Percentiles rank a stretch among this genome's conserved stretches.
Conservation (phyloP, 2,329 filamentous ascomycete species). For the Penicillium sp. region DNA sequence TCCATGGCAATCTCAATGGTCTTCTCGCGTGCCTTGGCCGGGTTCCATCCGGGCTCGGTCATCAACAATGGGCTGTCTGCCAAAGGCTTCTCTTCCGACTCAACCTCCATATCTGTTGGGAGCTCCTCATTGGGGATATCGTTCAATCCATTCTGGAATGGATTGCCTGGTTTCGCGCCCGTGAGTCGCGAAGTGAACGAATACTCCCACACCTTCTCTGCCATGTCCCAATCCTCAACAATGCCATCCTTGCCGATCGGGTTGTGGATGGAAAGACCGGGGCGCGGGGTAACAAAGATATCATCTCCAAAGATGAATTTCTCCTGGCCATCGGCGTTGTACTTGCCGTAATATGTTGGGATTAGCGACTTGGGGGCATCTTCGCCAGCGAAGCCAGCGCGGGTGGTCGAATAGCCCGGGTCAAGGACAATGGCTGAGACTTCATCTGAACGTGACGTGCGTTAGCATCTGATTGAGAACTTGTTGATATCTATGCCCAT, state of each 20-base stretch:
- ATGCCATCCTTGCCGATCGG: slow-evolving; percentile 86
- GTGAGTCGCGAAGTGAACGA: slow-evolving; percentile 86
- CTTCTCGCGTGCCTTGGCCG: slow-evolving; percentile 83
- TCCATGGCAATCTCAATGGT: slow-evolving; percentile 96
- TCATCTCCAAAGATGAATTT: slow-evolving; percentile 82
- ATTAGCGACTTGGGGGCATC: slow-evolving; percentile 93
- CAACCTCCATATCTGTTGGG: slow-evolving; percentile 63
- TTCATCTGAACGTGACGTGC: slow-evolving; percentile 65
- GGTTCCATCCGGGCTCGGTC: slow-evolving; percentile 94
- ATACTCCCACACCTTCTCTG: slow-evolving; percentile 87
- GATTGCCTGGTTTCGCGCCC: slow-evolving; percentile 67
- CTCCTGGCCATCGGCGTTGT: slow-evolving; percentile 53
- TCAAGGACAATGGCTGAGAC: slow-evolving; percentile 96
- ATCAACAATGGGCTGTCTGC: slow-evolving; percentile 88
- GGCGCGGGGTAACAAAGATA: slow-evolving; percentile 73
- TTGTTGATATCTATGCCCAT: neutral
- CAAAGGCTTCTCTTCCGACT: slow-evolving; percentile 69
- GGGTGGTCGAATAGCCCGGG: slow-evolving; percentile 84
- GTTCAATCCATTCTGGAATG: slow-evolving; percentile 76
- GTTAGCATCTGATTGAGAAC: neutral
- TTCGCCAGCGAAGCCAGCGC: slow-evolving; percentile 96
- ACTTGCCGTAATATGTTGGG: slow-evolving; percentile 81
- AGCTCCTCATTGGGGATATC: slow-evolving; percentile 60
- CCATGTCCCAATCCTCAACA: slow-evolving; percentile 95
- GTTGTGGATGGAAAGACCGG: slow-evolving; percentile 80